A percentile compares a stretch with the other conserved stretches of the same genome.
phyloP scores from a whole-genome alignment of 495 filamentous ascomycete species.

The Daldinia bambusicola region DNA sequence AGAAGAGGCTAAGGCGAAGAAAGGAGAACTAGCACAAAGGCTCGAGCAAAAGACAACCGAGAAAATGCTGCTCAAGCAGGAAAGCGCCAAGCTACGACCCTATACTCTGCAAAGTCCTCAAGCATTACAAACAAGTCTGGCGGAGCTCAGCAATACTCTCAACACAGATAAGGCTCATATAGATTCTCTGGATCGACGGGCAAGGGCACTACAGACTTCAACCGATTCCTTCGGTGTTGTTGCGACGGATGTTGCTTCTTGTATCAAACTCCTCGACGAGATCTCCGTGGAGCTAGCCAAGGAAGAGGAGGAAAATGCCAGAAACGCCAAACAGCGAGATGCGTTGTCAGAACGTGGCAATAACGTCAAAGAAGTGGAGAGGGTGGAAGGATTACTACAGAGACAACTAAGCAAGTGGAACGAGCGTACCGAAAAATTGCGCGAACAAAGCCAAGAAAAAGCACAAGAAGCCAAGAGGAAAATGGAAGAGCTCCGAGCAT shows the following conservation, averaged over 20 bases:
- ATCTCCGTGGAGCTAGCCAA: constrained; percentile 82
- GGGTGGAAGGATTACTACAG: constrained; percentile 82
- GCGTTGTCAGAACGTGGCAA: constrained; percentile 87
- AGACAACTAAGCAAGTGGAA: constrained; percentile 84
- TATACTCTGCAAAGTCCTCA: constrained; percentile 90
- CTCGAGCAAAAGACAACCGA: constrained; percentile 83
- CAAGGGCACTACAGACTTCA: constrained; percentile 89
- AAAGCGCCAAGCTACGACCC: constrained; percentile 86
- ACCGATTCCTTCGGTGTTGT: constrained; percentile 89
- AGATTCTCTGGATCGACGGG: constrained; percentile 84
- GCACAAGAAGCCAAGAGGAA: constrained; percentile 78
- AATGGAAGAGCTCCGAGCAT: constrained; percentile 87
- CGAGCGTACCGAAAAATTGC: constrained; percentile 83
- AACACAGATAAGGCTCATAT: constrained; percentile 80
- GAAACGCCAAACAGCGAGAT: constrained; percentile 82
- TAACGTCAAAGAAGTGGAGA: constrained; percentile 89
- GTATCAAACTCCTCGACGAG: constrained; percentile 89
- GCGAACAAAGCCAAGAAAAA: constrained; percentile 81
- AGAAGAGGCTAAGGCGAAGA: constrained; percentile 78
- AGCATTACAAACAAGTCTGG: constrained; percentile 80
- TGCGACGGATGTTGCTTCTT: constrained; percentile 80
- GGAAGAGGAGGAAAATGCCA: constrained; percentile 86
- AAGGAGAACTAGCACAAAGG: constrained; percentile 72
- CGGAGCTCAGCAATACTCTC: constrained; percentile 81
- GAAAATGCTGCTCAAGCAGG: constrained; percentile 69